Percentiles rank a stretch among this genome's conserved stretches.
Evolutionary conservation across 176 grass and related monocot species (phyloP).

Genomic region (Olyra latifolia): DNA sequence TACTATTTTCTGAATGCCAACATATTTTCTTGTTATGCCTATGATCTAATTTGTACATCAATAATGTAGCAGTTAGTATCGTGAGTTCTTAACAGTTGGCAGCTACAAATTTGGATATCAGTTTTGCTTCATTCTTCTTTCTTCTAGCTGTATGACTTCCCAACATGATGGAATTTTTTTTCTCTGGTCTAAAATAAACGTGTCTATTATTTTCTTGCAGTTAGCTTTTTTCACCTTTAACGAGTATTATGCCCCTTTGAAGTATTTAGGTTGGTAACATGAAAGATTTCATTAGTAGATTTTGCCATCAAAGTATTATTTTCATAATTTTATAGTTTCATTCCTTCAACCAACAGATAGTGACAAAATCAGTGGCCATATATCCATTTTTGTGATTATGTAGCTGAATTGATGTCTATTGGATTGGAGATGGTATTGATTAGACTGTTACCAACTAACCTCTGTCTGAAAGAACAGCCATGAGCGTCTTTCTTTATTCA

Average conservation of each 20-base stretch:
- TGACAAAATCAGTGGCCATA: background rate
- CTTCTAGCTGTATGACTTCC: background rate
- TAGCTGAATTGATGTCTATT: background rate
- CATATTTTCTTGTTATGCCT: background rate
- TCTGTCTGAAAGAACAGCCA: background rate
- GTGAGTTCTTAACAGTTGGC: background rate
- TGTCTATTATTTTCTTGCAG: background rate
- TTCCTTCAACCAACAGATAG: background rate
- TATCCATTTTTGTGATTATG: background rate
- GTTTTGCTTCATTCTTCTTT: background rate
- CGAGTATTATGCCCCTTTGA: background rate
- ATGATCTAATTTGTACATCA: background rate
- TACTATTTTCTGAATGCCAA: constrained; percentile 3
- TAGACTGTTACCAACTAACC: background rate
- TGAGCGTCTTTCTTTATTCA: background rate
- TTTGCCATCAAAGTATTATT: background rate
- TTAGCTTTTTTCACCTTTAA: background rate
- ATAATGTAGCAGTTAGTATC: background rate
- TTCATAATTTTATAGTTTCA: background rate
- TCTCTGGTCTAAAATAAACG: background rate
- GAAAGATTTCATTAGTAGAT: background rate
- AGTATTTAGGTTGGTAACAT: background rate
- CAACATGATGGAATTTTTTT: background rate
- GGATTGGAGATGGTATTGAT: background rate
- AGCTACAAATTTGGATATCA: background rate